Percentiles rank a stretch among this genome's conserved stretches.
phyloP scores from a whole-genome alignment of 2,329 filamentous ascomycete species.

The Thelonectria blattea region DNA sequence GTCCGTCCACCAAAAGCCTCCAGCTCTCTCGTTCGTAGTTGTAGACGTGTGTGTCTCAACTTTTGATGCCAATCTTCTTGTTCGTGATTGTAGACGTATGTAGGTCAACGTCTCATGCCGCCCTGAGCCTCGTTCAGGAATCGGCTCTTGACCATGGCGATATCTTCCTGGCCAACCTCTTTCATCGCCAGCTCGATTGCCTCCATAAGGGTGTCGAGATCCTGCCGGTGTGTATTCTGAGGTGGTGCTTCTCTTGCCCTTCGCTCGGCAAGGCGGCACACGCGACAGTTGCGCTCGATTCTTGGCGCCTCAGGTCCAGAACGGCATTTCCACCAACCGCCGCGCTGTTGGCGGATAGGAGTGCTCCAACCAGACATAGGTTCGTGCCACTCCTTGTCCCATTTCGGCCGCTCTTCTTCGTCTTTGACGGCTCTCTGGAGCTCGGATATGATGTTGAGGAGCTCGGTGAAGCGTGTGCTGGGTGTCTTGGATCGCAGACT shows the following conservation, averaged over 20 bases:
- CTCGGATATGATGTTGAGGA: slow-evolving; percentile 25
- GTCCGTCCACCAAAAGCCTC: too few relatives aligned
- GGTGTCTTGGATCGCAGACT: slow-evolving; percentile 11
- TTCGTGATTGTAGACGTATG: too few relatives aligned
- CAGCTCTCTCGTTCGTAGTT: too few relatives aligned
- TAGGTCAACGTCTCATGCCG: neutral
- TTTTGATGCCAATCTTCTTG: too few relatives aligned
- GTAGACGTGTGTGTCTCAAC: neutral
- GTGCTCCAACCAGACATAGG: slow-evolving; percentile 24
- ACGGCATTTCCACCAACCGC: slow-evolving; percentile 40
- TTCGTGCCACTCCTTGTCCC: slow-evolving; percentile 34
- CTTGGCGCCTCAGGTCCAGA: slow-evolving; percentile 25
- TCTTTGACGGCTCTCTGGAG: slow-evolving; percentile 24
- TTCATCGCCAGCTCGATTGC: slow-evolving; percentile 28
- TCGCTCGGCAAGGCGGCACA: slow-evolving; percentile 14
- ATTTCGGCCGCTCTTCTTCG: slow-evolving; percentile 1
- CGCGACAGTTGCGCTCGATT: slow-evolving; percentile 26
- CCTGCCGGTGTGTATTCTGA: slow-evolving; percentile 1
- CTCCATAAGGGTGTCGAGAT: slow-evolving; percentile 10
- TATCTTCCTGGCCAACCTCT: slow-evolving; percentile 18
- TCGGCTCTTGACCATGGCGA: neutral
- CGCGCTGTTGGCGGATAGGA: slow-evolving; percentile 27
- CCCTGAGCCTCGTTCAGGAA: neutral
- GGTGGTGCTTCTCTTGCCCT: neutral
- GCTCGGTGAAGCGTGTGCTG: slow-evolving; percentile 25